Base-by-base conservation (phyloP, 1,284 basidiomycete genomes). In the Vanrija pseudolonga region DNA sequence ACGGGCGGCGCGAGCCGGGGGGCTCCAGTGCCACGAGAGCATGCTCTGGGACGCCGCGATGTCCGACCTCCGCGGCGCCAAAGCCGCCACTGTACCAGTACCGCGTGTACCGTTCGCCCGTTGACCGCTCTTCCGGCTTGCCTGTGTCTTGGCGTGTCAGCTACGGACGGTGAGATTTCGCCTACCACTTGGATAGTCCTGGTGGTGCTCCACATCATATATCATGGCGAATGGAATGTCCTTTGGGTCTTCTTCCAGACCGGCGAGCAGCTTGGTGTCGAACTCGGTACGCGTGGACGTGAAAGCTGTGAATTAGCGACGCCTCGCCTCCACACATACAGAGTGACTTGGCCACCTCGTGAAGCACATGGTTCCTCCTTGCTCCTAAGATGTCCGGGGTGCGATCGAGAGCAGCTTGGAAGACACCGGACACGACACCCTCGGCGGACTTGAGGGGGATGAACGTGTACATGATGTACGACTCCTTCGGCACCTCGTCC, bases 221-320 rank as follows among this genome's bases (percentile, higher is more conserved):
- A 75, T 48, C 6, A 69, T 55, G 5, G 71, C 72, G 43, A 73
- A 75, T 0, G 73, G 73, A 3, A 63, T 62, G 56, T 75, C 73
- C 37, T 62, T 59, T 3, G 71, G 53, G 44, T 71, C 68, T 9
- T 47, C 47, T 5, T 58, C 45, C 0, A 73, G 53, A 15, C 68
- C 68, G 15, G 73, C 71, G 6, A 72, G 58, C 18, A 73, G 64
- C 6, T 66, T 71, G 8, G 56, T 56, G 50, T 69, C 59, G 28
- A 67, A 73, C 45, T 73, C 72, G 24, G 54, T 41, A 57, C 70
- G 62, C 1, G 67, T 71, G 3, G 69, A 51, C 1, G 68, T 64
- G 22, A 69, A 64, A 5, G 69, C 66, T 62, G 47, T 7, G 17
- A 24, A 18, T 38, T 26, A 36, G 40, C 15, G 19, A 43, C 19